Evolutionary conservation across 441 rosid genomes (phyloP), one percentile per base, ranked within the genome.

Genomic region (Viola pubescens): DNA sequence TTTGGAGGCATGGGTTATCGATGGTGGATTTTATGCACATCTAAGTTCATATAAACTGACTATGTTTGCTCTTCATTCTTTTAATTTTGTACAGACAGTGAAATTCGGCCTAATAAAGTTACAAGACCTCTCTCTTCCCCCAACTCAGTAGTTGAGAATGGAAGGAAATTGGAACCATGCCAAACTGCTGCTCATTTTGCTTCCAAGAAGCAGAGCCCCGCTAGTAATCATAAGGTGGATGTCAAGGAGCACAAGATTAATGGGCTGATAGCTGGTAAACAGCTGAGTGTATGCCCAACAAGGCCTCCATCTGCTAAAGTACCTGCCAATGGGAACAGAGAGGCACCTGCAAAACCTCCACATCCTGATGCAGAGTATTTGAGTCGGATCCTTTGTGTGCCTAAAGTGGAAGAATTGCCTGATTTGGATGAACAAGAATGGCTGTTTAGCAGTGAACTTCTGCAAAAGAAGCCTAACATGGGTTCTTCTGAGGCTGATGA

Each of bases 351-450:
- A 26, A 81, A 70, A 67, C 83, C 65, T 43, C 79, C 81, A 41
- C 89, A 84, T 66, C 75, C 83, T 0, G 89, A 84, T 68, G 64
- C 64, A 6, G 75, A 81, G 70, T 75, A 76, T 70, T 69, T 79
- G 66, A 71, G 53, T 71, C 75, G 68, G 68, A 72, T 84, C 43
- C 69, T 81, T 45, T 61, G 70, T 42, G 73, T 81, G 34, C 85
- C 89, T 7, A 65, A 73, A 49, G 44, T 68, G 78, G 78, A 71
- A 62, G 76, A 73, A 9, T 38, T 48, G 58, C 51, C 57, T 13
- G 81, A 75, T 76, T 60, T 44, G 42, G 70, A 55, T 56, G 75
- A 75, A 56, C 80, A 77, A 57, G 77, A 73, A 59, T 84, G 89
- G 89, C 70, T 81, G n/a, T 66, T 71, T 63, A 62, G 73, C 44